Evolutionary conservation across 176 grass and related monocot genomes (phyloP), one percentile per base, ranked within the genome.

Genomic region (Calamus simplicifolius): DNA sequence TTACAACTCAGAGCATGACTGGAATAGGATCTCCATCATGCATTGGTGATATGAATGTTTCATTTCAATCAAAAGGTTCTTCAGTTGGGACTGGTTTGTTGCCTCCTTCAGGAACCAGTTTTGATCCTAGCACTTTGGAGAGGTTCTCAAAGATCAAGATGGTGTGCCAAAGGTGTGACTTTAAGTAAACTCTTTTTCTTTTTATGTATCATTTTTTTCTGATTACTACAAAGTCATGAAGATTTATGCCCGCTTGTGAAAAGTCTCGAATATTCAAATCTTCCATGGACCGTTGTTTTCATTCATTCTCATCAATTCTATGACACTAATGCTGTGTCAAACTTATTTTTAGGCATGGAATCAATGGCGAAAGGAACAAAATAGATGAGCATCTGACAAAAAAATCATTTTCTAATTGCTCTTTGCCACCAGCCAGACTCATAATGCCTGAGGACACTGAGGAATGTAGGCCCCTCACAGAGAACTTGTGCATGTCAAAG

Each of bases 121-220:
- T n/a, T 63, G 74, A 74, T 53, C 69, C 59, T 60, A 48, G 58
- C 61, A 67, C 71, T 62, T 69, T 67, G 57, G 69, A 67, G 38
- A 81, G 59, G n/a, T 54, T 78, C 15, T 86, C 78, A 56, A 68
- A 74, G 52, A 80, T 75, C 68, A 55, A 78, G 53, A 53, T 71
- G 29, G 67, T 76, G 70, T 63, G 75, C 12, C 61, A 71, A 67
- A 82, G 84, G 84, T 87, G 26, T 18, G 52, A 14, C 53, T 76
- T 76, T 18, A 62, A 51, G 14, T 12, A 43, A 43, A 43, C 8
- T 43, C 35, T 43, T 43, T 13, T 43, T 3, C 6, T 12, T 43
- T 35, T 23, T 23, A 23, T 23, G 21, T 23, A 23, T 23, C 21
- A 23, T 35, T 8, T 43, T 43, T 43, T 43, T 10, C 2, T 13